A percentile compares a stretch with the other conserved stretches of the same genome.
Evolutionary conservation across 164 flowering plant genomes (phyloP).

Genomic region (Nymphaea colorata): DNA sequence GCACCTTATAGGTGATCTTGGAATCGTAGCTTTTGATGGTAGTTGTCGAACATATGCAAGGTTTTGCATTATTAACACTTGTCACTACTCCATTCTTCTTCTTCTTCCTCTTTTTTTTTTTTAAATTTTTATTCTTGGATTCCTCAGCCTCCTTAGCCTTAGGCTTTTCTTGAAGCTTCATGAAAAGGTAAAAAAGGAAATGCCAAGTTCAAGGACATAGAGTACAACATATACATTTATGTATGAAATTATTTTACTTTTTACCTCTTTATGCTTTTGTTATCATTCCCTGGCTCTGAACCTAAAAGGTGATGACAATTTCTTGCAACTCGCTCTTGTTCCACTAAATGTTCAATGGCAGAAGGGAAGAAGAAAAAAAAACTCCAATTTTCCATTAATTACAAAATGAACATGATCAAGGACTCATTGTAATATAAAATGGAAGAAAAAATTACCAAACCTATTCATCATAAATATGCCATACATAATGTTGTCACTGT

Average conservation of each 20-base stretch:
- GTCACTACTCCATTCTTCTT: no score
- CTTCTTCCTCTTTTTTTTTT: conserved; percentile 22
- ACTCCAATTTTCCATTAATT: no score
- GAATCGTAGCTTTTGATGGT: no score
- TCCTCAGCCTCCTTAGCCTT: conserved; percentile 35
- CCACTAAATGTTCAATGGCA: conserved; percentile 5
- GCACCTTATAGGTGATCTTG: no score
- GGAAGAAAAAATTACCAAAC: no score
- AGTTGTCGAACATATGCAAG: no score
- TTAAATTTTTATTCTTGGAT: conserved; percentile 18
- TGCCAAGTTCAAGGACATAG: background rate
- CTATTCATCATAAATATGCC: no score
- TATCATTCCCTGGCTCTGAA: conserved; percentile 86
- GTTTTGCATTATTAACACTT: no score
- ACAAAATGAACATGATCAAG: no score
- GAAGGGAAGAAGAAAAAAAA: no score
- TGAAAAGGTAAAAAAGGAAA: conserved; percentile 26
- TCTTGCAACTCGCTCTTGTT: conserved; percentile 25
- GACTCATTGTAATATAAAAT: no score
- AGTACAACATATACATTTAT: background rate
- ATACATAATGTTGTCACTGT: no score
- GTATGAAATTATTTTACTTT: conserved; percentile 5
- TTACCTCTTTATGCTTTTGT: conserved; percentile 75
- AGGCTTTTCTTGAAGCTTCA: conserved; percentile 52
- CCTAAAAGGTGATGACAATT: conserved; percentile 40